Evolutionary conservation across 768 basidiomycete genomes (phyloP), one percentile per base, ranked within the genome.

Genomic region (Collybia nuda): DNA sequence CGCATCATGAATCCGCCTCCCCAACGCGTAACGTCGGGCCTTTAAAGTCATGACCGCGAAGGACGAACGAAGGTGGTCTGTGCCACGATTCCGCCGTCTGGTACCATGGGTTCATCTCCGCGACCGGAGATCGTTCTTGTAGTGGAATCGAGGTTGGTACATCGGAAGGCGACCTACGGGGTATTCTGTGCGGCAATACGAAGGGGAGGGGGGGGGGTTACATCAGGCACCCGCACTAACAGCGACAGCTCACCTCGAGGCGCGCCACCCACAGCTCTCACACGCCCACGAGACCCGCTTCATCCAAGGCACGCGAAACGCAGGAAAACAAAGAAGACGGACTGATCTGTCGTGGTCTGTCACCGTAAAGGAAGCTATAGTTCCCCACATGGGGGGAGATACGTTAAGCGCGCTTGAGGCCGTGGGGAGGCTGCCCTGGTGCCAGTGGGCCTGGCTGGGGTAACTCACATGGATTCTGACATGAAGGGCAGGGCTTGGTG

Each of bases 81-180:
- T 56, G 53, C 52, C 55, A 52, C 38, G 43, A 26, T 19, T 54
- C 55, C 15, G 48, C 48, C 7, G 48, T 50, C 39, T 32, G 51
- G 24, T 50, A 58, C 26, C 52, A 21, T 15, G 44, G 47, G n/a
- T 56, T 56, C 40, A 56, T 32, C 40, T 54, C 52, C 17, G 28
- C 39, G 1, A 47, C 40, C 6, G 50, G 41, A 5, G 42, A 39
- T 8, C 47, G 51, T 35, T 47, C 42, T 7, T 18, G 36, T 6
- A n/a, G n/a, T n/a, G n/a, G n/a, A n/a, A n/a, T n/a, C n/a, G n/a
- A n/a, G n/a, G 18, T 6, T 15, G 24, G 32, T 17, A 46, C 19
- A 26, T 40, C 47, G 23, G 19, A 11, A 5, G 32, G 32, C 32
- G 12, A 11, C 32, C 32, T 32, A 26, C 3, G 24, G 32, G 9